phyloP scores from a whole-genome alignment of 768 basidiomycete genomes.

The Neoboletus magnificus region DNA sequence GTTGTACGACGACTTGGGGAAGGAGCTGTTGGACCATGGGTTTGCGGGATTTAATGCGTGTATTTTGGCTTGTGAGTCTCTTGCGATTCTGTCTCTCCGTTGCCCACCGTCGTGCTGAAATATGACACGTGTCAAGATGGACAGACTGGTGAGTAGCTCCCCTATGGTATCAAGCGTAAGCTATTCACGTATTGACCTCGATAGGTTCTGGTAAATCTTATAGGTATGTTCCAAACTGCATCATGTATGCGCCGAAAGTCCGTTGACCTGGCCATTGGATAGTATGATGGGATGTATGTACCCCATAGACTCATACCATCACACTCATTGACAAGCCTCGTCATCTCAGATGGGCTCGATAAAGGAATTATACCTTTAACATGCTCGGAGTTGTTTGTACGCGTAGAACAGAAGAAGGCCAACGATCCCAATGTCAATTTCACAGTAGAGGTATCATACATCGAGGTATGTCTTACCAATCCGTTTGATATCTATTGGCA shows the following conservation, averaged over 20 bases:
- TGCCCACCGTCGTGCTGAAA: neutral
- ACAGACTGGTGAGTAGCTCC: conserved; percentile 69
- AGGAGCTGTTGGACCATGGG: conserved; percentile 91
- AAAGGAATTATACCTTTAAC: conserved; percentile 98
- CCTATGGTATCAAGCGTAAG: neutral
- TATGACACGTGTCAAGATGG: conserved; percentile 44
- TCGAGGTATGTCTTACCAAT: conserved; percentile 58
- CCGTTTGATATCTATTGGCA: neutral
- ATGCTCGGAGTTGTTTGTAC: conserved; percentile 86
- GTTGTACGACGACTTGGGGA: conserved; percentile 89
- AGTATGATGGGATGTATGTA: conserved; percentile 96
- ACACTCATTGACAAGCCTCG: conserved; percentile 2
- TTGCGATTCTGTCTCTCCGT: conserved; percentile 1
- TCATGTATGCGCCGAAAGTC: neutral
- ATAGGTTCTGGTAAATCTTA: conserved; percentile 90
- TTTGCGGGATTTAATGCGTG: conserved; percentile 98
- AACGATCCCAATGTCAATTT: conserved; percentile 70
- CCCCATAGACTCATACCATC: conserved; percentile 1
- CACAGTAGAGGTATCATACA: conserved; percentile 97
- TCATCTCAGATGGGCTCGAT: conserved; percentile 77
- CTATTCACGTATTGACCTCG: conserved; percentile 3
- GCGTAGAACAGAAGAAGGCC: conserved; percentile 64
- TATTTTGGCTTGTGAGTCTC: conserved; percentile 92
- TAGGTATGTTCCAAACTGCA: conserved; percentile 50
- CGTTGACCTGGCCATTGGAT: conserved; percentile 11